Conservation (phyloP, 2,329 filamentous ascomycete species). For the Salinomyces thailandicus region DNA sequence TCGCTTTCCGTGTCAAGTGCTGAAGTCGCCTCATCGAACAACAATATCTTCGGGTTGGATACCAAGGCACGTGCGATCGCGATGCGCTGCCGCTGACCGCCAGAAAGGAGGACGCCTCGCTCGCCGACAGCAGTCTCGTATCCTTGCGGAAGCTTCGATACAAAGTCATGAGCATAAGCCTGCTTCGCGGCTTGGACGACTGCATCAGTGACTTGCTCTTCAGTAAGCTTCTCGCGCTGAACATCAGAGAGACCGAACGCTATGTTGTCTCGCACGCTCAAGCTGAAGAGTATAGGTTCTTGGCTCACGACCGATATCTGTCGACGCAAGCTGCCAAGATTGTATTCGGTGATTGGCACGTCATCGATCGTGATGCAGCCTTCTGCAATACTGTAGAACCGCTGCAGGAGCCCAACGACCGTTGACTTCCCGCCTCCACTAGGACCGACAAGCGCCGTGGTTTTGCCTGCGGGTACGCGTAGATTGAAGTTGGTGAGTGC, state of each 20-base stretch:
- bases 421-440: slow-evolving; percentile 26
- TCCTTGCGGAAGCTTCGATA: slow-evolving; percentile 13
- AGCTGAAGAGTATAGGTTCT: slow-evolving; percentile 33
- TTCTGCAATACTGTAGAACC: slow-evolving; percentile 16
- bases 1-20: slow-evolving; percentile 21
- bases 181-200: neutral
- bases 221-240: slow-evolving; percentile 9
- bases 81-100: slow-evolving; percentile 23
- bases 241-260: slow-evolving; percentile 33
- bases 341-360: slow-evolving; percentile 10
- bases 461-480: slow-evolving; percentile 27
- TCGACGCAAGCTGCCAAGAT: slow-evolving; percentile 15
- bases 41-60: slow-evolving; percentile 19
- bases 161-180: slow-evolving; percentile 19
- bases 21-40: slow-evolving; percentile 24
- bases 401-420: slow-evolving; percentile 17
- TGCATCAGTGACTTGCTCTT: slow-evolving; percentile 9
- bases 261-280: slow-evolving; percentile 52
- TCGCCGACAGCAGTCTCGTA: slow-evolving; percentile 21
- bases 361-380: slow-evolving; percentile 18
- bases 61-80: slow-evolving; percentile 23
- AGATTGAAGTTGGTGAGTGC: slow-evolving; percentile 25
- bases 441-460: slow-evolving; percentile 32
- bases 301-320: slow-evolving; percentile 20
- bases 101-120: slow-evolving; percentile 14